A percentile compares a stretch with the other conserved stretches of the same genome.
Conservation (phyloP, 2,329 filamentous ascomycete genomes). For the Stemphylium lycopersici region DNA sequence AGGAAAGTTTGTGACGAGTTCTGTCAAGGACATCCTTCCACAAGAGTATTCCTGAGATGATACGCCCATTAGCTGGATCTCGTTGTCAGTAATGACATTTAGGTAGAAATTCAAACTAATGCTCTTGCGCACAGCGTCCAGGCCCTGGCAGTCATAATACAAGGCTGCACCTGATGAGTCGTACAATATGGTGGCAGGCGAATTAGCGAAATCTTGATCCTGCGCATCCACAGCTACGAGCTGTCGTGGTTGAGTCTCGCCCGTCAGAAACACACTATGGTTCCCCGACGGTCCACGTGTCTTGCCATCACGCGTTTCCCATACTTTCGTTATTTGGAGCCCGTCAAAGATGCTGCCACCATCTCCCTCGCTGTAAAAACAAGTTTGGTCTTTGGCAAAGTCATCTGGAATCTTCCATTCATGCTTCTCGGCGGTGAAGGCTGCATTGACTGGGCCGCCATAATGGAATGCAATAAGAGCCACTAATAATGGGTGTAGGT, state of each 20-base stretch:
- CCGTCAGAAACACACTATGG: slow-evolving; percentile 14
- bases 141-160: slow-evolving; percentile 17
- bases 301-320: slow-evolving; percentile 11
- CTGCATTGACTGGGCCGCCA: slow-evolving; percentile 21
- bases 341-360: slow-evolving; percentile 8
- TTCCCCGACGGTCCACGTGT: slow-evolving; percentile 2
- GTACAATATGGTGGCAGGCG: slow-evolving; percentile 15
- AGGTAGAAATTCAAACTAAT: slow-evolving; percentile 19
- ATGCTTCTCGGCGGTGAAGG: slow-evolving; percentile 11
- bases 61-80: neutral
- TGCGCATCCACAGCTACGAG: neutral
- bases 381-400: neutral
- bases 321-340: slow-evolving; percentile 15
- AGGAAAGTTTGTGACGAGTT: slow-evolving; percentile 1
- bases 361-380: slow-evolving; percentile 17
- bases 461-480: slow-evolving; percentile 17
- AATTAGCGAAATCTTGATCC: neutral
- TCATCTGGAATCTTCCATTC: slow-evolving; percentile 11
- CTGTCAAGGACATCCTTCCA: neutral
- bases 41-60: neutral
- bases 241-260: slow-evolving; percentile 4
- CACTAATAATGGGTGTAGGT: slow-evolving; percentile 16
- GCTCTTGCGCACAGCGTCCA: slow-evolving; percentile 9
- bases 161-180: slow-evolving; percentile 12
- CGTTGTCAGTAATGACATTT: slow-evolving; percentile 7